phyloP scores from a whole-genome alignment of 176 grass and related monocot genomes.

The Aegilops tauschii region DNA sequence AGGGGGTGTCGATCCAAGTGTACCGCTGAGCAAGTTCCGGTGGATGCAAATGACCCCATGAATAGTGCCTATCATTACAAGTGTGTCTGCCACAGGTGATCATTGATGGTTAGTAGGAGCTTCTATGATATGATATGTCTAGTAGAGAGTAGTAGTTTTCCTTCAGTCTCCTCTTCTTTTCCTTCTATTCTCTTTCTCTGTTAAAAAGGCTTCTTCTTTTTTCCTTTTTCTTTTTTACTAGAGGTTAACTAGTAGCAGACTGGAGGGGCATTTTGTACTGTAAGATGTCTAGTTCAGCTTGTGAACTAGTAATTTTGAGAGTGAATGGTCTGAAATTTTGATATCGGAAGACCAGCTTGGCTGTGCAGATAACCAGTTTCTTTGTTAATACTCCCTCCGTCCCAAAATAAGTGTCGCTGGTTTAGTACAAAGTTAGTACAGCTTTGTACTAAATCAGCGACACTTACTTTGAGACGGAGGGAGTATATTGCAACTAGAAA shows the following conservation, averaged over 20 bases:
- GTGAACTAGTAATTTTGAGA: constrained; percentile 46
- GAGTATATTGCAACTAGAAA: neutral
- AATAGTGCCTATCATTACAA: constrained; percentile 97
- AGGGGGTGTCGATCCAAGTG: constrained; percentile 85
- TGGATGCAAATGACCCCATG: constrained; percentile 86
- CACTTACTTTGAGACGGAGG: no score
- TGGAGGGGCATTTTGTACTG: constrained; percentile 41
- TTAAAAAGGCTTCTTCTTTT: constrained; percentile 34
- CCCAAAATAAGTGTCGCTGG: no score
- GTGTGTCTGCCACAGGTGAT: constrained; percentile 92
- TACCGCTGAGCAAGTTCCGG: constrained; percentile 81
- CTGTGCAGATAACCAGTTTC: constrained; percentile 1
- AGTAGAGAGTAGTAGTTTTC: constrained; percentile 20
- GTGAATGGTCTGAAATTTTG: constrained; percentile 45
- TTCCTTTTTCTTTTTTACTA: neutral
- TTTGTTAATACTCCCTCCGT: neutral
- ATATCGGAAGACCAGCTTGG: constrained; percentile 26
- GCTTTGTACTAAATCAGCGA: no score
- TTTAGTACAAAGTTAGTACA: no score
- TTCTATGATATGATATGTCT: constrained; percentile 38
- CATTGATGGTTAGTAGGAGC: constrained; percentile 21
- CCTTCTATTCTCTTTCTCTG: constrained; percentile 14
- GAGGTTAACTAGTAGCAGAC: constrained; percentile 38
- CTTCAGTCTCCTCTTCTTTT: constrained; percentile 15
- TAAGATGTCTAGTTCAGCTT: constrained; percentile 49